Evolutionary conservation across 2,329 filamentous ascomycete species (phyloP).

Genomic region (Sarocladiaceae sp.): DNA sequence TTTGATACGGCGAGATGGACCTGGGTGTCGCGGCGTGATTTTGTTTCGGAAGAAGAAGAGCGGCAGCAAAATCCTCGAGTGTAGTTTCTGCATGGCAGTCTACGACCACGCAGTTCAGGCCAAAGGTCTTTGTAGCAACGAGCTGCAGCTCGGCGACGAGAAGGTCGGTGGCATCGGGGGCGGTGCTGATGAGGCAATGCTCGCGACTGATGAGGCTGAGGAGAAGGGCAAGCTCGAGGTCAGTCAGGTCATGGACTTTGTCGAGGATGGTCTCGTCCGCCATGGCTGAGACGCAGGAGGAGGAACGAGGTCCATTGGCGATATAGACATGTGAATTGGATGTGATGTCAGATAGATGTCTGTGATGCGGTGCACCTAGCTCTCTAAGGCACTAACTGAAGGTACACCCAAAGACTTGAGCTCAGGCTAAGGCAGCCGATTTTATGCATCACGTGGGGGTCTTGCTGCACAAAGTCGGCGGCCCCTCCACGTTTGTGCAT

Average conservation of each 20-base stretch:
- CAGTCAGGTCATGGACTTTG: slow-evolving; percentile 72
- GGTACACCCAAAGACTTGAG: too few relatives aligned
- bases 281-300: slow-evolving; percentile 37
- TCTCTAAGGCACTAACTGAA: too few relatives aligned
- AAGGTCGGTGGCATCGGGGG: slow-evolving; percentile 53
- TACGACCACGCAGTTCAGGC: slow-evolving; percentile 61
- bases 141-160: slow-evolving; percentile 69
- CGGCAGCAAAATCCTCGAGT: slow-evolving; percentile 72
- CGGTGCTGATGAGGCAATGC: slow-evolving; percentile 82
- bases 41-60: slow-evolving; percentile 48
- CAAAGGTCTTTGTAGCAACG: slow-evolving; percentile 65
- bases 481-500: slow-evolving; percentile 3
- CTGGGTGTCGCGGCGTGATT: slow-evolving; percentile 18
- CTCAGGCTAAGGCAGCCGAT: too few relatives aligned
- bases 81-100: slow-evolving; percentile 68
- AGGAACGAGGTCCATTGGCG: slow-evolving; percentile 10
- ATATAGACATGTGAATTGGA: background rate
- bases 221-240: slow-evolving; percentile 80
- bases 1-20: slow-evolving; percentile 10
- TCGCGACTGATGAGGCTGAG: slow-evolving; percentile 75
- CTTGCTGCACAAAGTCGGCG: too few relatives aligned
- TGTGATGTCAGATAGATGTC: background rate
- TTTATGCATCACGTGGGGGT: slow-evolving; percentile 20
- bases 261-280: slow-evolving; percentile 55
- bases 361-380: too few relatives aligned